These are phyloP conservation scores for Vaccinium macrocarpon DNA, from an alignment of 148 eudicot genomes.

Conservation along the genomic window DNA sequence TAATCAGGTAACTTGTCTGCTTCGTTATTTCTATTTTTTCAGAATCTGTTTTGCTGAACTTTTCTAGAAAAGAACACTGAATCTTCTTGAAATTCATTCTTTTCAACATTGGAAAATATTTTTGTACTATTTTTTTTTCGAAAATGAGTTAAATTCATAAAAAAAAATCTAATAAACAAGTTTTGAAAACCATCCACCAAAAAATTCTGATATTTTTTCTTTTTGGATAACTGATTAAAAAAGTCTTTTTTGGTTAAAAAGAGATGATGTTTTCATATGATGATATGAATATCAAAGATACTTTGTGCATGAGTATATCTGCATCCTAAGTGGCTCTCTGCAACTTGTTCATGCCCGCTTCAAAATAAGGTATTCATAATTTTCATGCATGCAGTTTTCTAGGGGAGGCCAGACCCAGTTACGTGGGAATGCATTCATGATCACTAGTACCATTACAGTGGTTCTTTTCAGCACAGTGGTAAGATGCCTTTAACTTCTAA, in stretches of 20 bases:
- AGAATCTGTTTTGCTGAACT: not conserved
- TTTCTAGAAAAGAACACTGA: not conserved
- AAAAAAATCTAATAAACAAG: not conserved
- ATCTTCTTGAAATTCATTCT: not conserved
- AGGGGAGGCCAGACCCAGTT: slow-evolving; percentile 52
- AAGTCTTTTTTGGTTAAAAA: not conserved
- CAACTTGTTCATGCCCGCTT: not conserved
- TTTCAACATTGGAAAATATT: not conserved
- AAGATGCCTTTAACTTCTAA: slow-evolving; percentile 15
- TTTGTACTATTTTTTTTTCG: not conserved
- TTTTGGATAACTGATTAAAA: not conserved
- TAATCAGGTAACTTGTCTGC: slow-evolving; percentile 50
- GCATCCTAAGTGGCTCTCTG: not conserved
- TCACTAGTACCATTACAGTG: slow-evolving; percentile 75
- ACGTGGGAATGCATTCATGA: slow-evolving; percentile 69
- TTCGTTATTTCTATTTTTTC: not conserved
- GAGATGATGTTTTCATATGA: not conserved
- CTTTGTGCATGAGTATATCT: not conserved
- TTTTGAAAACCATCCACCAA: not conserved
- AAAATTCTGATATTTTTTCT: not conserved
- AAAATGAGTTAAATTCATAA: not conserved
- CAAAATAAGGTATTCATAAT: not conserved
- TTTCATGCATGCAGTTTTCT: slow-evolving; percentile 51
- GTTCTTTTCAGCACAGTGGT: slow-evolving; percentile 87
- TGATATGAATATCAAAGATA: not conserved